phyloP scores from a whole-genome alignment of 208 protist species.

The Trypanosoma scelopori region DNA sequence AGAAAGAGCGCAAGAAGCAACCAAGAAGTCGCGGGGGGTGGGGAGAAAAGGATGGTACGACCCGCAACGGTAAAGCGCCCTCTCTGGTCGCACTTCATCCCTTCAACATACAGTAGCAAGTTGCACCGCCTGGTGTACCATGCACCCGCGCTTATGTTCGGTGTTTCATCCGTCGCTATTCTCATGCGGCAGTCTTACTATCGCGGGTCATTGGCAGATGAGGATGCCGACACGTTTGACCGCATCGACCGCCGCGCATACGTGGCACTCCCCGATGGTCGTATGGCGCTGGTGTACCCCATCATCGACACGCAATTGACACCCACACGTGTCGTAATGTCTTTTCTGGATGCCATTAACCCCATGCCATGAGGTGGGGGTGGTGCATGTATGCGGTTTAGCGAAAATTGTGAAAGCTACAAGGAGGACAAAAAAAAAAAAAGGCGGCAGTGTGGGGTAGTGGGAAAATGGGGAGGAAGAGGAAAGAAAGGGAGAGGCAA shows the following conservation, averaged over 20 bases:
- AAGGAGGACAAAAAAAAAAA: constrained; percentile 9
- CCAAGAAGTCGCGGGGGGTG: constrained; percentile 4
- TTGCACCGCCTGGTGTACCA: constrained; percentile 71
- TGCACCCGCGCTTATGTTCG: constrained; percentile 72
- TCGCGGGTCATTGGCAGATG: constrained; percentile 73
- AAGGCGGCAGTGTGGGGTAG: no score
- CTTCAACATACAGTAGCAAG: constrained; percentile 68
- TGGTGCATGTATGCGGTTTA: not conserved
- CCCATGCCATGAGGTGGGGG: constrained; percentile 74
- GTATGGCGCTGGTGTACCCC: constrained; percentile 90
- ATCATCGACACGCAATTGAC: constrained; percentile 85
- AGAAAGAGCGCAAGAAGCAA: constrained; percentile 1
- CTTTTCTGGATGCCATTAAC: constrained; percentile 83
- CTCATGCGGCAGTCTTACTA: constrained; percentile 87
- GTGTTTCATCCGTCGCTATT: constrained; percentile 65
- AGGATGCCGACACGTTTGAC: constrained; percentile 80
- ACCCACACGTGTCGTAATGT: constrained; percentile 67
- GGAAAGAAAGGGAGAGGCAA: constrained; percentile 2
- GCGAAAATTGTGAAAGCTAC: constrained; percentile 14
- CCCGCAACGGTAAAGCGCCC: constrained; percentile 68
- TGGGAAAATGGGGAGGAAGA: not conserved
- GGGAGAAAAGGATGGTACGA: constrained; percentile 29
- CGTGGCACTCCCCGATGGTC: constrained; percentile 87
- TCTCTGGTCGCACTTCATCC: constrained; percentile 71
- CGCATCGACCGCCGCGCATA: constrained; percentile 89